Evolutionary conservation across 2,329 filamentous ascomycete species (phyloP), one percentile per base, ranked within the genome.

Genomic region (Diaporthe citrichinensis): DNA sequence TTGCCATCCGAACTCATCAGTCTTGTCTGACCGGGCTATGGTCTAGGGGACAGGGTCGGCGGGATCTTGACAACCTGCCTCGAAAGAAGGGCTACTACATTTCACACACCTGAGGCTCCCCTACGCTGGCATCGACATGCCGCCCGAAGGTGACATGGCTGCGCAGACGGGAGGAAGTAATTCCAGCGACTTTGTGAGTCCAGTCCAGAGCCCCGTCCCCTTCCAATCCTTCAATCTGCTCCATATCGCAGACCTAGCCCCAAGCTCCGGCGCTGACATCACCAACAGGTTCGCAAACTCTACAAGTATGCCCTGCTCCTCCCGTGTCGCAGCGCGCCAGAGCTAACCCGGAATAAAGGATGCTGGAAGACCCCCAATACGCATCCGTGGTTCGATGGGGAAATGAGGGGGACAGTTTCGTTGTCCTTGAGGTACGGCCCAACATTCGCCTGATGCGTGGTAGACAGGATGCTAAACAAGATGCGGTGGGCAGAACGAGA

Each of bases 291-390:
- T 87, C 95, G 96, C 88, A 98, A 98, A 87, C 89, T 98, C 79
- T 98, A 98, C 90, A 98, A 98, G 96, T 98, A 92, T 86, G 90
- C 85, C 78, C 74, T 76, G 72, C 41, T 53, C 31, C 23, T 25
- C 78, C 65, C 72, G 1, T 20, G n/a, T 61, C 59, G 57, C 73
- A 36, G 69, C 59, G n/a, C 31, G 76, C 69, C 55, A 39, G 31
- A 85, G 75, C 84, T 78, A 71, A 78, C 76, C 53, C 31, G 44
- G 41, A 79, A 76, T 77, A 72, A 82, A 98, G 95, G 84, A 99
- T 99, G 97, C 88, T 99, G 81, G 96, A 98, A 85, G 97, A 97
- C 82, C 96, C 96, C 49, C 93, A 95, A 72, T 97, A 99, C 84
- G 92, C 96, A 80, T 93, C 94, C 77, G 96, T 98, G 77, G 97